phyloP scores from a whole-genome alignment of 139 green algal species.

The Chara braunii region DNA sequence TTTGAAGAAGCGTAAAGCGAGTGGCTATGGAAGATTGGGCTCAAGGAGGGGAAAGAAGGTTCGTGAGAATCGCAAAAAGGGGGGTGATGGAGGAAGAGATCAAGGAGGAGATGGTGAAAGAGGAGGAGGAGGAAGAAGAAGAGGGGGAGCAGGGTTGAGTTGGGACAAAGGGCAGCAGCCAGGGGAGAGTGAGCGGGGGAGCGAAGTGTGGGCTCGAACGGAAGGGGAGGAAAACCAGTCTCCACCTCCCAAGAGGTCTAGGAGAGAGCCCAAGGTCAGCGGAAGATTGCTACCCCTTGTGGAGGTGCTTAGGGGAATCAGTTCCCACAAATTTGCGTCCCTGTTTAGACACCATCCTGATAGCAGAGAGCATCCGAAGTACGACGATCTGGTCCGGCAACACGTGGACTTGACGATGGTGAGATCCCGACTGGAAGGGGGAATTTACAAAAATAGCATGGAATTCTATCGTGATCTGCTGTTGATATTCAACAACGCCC shows the following conservation, averaged over 20 bases:
- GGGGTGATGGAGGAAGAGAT: not conserved
- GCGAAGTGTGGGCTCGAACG: not conserved
- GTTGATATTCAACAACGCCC: slow-evolving; percentile 35
- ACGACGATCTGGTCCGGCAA: slow-evolving; percentile 28
- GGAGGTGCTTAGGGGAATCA: not conserved
- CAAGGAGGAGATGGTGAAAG: not conserved
- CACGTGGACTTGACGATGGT: slow-evolving; percentile 37
- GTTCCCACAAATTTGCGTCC: not conserved
- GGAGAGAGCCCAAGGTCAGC: not conserved
- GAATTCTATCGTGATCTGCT: slow-evolving; percentile 27
- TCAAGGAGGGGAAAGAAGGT: not conserved
- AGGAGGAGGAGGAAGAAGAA: slow-evolving; percentile 1
- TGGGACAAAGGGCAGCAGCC: not conserved
- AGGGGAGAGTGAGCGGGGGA: not conserved
- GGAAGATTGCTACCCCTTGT: not conserved
- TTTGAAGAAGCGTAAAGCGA: not conserved
- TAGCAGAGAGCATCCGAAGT: slow-evolving; percentile 27
- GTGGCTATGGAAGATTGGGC: not conserved
- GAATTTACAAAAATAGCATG: not conserved
- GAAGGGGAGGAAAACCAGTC: not conserved
- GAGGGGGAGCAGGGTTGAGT: not conserved
- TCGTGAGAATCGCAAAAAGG: not conserved
- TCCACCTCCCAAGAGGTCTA: not conserved
- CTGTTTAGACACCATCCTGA: not conserved
- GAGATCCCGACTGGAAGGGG: not conserved